A percentile compares a stretch with the other conserved stretches of the same genome.
These are phyloP conservation scores for Periconia sp. DNA, from an alignment of 2,329 filamentous ascomycete genomes.

Conservation along the genomic window DNA sequence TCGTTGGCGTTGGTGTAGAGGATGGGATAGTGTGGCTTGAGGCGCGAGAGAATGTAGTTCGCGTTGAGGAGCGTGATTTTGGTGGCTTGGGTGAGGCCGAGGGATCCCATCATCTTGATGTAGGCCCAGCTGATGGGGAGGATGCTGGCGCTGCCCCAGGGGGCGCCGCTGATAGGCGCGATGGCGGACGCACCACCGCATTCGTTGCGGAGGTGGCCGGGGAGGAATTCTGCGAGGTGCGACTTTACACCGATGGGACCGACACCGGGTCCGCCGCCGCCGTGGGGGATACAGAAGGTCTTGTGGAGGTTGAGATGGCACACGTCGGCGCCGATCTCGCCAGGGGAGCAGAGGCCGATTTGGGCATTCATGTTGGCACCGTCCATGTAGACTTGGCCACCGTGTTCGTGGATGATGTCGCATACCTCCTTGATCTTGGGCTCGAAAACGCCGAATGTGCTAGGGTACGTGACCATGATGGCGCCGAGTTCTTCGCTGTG, in stretches of 20 bases:
- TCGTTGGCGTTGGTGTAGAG: slow-evolving; percentile 90
- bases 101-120: slow-evolving; percentile 87
- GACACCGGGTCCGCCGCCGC: slow-evolving; percentile 89
- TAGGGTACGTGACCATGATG: slow-evolving; percentile 97
- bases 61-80: slow-evolving; percentile 93
- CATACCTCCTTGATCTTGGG: slow-evolving; percentile 84
- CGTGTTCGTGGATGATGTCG: slow-evolving; percentile 80
- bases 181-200: slow-evolving; percentile 61
- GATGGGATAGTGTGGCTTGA: slow-evolving; percentile 83
- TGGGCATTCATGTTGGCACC: slow-evolving; percentile 99
- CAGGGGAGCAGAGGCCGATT: slow-evolving; percentile 91
- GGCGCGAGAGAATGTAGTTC: slow-evolving; percentile 90
- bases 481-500: slow-evolving; percentile 82
- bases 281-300: slow-evolving; percentile 98
- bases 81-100: slow-evolving; percentile 84
- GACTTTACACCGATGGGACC: slow-evolving; percentile 90
- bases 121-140: slow-evolving; percentile 94
- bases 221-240: slow-evolving; percentile 76
- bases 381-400: slow-evolving; percentile 97
- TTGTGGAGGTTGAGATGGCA: slow-evolving; percentile 98
- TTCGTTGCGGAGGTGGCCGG: slow-evolving; percentile 66
- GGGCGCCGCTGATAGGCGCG: slow-evolving; percentile 76
- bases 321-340: slow-evolving; percentile 92
- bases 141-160: slow-evolving; percentile 87
- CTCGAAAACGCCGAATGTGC: slow-evolving; percentile 94